Base-by-base conservation (phyloP, 2,329 filamentous ascomycete genomes). In the Bimuria novae-zelandiae region DNA sequence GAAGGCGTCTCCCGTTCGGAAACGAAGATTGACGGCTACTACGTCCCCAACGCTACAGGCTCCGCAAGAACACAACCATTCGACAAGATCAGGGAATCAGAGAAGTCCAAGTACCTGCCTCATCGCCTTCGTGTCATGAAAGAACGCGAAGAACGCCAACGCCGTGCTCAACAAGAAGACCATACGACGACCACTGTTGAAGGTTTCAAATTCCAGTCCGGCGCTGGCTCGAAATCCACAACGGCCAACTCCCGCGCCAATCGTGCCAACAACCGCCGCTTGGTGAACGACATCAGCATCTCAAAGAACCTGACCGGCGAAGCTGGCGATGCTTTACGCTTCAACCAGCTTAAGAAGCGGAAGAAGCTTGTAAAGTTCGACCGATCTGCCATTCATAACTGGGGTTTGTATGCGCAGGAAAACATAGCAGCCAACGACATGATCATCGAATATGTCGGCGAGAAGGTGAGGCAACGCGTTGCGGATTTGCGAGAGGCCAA, bases 301-400 rank as follows among this genome's bases (percentile, higher is more conserved):
- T 92, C 97, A 73, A 96, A 96, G 79, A 81, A 79, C 14, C 75
- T 85, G 51, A 89, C 87, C 57, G 77, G 80, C 30, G 82, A 81
- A 14, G 92, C 96, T 62, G 90, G 92, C 49, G 93, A 97, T 66
- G 91, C 94, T 25, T 85, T 99, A 67, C 89, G 93, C 53, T 99
- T 99, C 83, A 99, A 99, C 75, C 94, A 97, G 78, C 86, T 99
- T 53, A 97, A 97, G 83, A 99, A 97, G 78, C 89, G 94, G 56
- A 99, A 97, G 85, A 99, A 99, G 81, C 92, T 93, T 1, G 94
- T 99, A 73, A 94, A 95, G 72, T 99, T 99, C 76, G 94, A 93
- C 52, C 86, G 94, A 39, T 99, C 94, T 47, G 94, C 94, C 40
- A 99, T 99, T 65, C 94, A 99, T 77, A 97, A 97, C 68, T 99